Evolutionary conservation across 202 grass and related monocot genomes (phyloP).

Genomic region (Bolboschoenoplectus hybrid): DNA sequence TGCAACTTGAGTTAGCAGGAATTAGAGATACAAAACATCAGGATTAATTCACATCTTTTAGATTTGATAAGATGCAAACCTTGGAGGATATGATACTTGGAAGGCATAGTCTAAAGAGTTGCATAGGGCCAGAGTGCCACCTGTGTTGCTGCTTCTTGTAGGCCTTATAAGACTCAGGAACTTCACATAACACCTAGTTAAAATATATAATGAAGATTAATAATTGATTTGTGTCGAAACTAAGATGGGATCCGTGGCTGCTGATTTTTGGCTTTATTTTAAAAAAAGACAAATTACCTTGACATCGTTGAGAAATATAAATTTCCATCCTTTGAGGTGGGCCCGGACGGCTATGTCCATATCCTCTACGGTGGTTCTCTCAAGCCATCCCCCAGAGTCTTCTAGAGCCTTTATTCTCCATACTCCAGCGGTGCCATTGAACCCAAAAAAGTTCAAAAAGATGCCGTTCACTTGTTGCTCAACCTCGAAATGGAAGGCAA

Average conservation of each 20-base stretch:
- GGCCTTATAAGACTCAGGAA: slow-evolving; percentile 85
- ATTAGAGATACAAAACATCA: neutral
- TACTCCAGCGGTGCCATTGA: slow-evolving; percentile 79
- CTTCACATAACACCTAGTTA: slow-evolving; percentile 67
- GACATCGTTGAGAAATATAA: slow-evolving; percentile 85
- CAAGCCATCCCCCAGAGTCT: slow-evolving; percentile 90
- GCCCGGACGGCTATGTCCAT: slow-evolving; percentile 93
- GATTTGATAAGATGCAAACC: slow-evolving; percentile 40
- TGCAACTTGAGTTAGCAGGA: neutral
- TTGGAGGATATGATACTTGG: slow-evolving; percentile 78
- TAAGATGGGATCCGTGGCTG: neutral
- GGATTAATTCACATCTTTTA: neutral
- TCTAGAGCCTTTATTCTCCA: slow-evolving; percentile 93
- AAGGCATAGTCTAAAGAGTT: slow-evolving; percentile 83
- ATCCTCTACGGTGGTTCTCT: slow-evolving; percentile 86
- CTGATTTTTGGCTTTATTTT: neutral
- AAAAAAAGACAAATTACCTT: slow-evolving; percentile 45
- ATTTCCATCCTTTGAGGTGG: slow-evolving; percentile 90
- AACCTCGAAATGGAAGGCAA: slow-evolving; percentile 89
- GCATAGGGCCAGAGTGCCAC: slow-evolving; percentile 93
- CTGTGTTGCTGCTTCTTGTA: slow-evolving; percentile 86
- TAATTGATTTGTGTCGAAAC: neutral
- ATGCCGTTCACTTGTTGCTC: slow-evolving; percentile 84
- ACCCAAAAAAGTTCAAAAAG: slow-evolving; percentile 87
- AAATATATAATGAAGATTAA: slow-evolving; percentile 33